Base-by-base conservation (phyloP, 345 rosid species). In the Linum lewisii region DNA sequence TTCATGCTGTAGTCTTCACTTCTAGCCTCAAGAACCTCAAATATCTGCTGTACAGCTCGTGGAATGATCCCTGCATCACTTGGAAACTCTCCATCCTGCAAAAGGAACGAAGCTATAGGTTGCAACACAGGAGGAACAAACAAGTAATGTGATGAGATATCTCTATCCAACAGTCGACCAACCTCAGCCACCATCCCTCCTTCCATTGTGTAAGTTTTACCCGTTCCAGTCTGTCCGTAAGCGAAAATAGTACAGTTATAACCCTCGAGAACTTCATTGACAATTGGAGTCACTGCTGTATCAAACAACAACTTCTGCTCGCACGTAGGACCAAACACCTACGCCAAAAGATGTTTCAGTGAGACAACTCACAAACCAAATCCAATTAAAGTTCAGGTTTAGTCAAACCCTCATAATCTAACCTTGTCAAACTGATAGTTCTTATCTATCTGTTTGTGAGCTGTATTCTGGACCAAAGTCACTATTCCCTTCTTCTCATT, bases 301-400 rank as follows among this genome's bases (percentile, higher is more conserved):
- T 54, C 67, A 63, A 54, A 63, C 36, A 63, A 18, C 36, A 34
- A 37, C 24, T 24, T 55, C 24, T 54, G 67, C 53, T 38, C n/a
- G 23, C 51, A 37, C 24, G 52, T 14, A 24, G 67, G 60, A 54
- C 60, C 60, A 55, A 63, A 63, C 36, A 63, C 67, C 60, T 55
- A 15, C 3, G 38, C 25, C 8, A 21, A 52, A 19, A 21, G 18
- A 24, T 13, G 16, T n/a, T n/a, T 24, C 56, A 52, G 25, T 21
- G 21, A 52, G 24, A 52, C 25, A 20, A 52, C 9, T 16, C 47
- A 42, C 3, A 42, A 42, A 42, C 47, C 47, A 42, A 11, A 11
- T 42, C 0, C 10, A 34, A 16, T 42, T 16, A 3, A 42, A 16
- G 16, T 42, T 42, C 47, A 42, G 18, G 0, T 42, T 7, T 3